These are phyloP conservation scores for Artemisia annua DNA, from an alignment of 129 eudicot genomes.

Conservation along the genomic window DNA sequence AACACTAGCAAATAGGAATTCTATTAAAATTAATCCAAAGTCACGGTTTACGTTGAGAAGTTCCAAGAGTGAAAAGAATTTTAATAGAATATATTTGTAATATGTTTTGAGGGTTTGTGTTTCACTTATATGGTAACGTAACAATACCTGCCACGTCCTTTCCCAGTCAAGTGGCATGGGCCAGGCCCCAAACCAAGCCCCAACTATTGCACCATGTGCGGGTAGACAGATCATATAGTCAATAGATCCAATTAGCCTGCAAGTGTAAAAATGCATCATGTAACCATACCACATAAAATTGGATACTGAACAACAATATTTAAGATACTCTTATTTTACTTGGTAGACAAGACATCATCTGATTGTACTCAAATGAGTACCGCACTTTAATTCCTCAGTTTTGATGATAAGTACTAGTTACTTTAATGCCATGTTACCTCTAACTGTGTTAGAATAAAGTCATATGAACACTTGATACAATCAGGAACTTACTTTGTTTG, in stretches of 20 bases:
- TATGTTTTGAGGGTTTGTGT: background rate
- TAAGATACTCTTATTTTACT: background rate
- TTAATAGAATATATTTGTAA: no score
- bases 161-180: constrained; percentile 99
- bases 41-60: background rate
- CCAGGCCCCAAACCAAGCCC: constrained; percentile 99
- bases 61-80: background rate
- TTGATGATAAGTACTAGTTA: background rate
- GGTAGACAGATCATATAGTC: constrained; percentile 80
- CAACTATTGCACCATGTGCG: constrained; percentile 86
- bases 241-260: constrained; percentile 52
- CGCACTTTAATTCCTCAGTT: background rate
- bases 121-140: background rate
- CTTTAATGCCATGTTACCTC: background rate
- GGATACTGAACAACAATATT: constrained; percentile 3
- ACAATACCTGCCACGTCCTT: constrained; percentile 89
- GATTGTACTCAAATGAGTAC: constrained; percentile 9
- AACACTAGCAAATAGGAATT: no score
- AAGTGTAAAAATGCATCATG: constrained; percentile 13
- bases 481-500: constrained; percentile 59
- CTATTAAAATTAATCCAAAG: background rate
- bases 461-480: constrained; percentile 17
- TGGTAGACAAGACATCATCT: background rate
- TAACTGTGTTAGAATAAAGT: background rate
- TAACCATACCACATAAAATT: background rate